Evolutionary conservation across 2,329 filamentous ascomycete genomes (phyloP).

Genomic region (Claviceps quebecensis): DNA sequence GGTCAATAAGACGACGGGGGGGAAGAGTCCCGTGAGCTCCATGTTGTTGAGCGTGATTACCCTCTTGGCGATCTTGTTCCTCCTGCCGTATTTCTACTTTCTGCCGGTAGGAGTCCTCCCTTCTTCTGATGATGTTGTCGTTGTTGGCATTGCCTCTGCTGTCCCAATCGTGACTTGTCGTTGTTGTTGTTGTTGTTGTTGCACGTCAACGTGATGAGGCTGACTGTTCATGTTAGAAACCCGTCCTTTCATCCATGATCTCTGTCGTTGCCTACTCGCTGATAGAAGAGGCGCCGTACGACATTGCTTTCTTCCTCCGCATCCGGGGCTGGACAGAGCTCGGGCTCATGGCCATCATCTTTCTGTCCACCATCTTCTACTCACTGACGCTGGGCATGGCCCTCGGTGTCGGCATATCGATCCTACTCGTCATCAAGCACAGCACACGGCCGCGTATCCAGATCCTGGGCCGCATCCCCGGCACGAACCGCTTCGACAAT

Average conservation of each 20-base stretch:
- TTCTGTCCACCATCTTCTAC: conserved; percentile 86
- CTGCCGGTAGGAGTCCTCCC: conserved; percentile 53
- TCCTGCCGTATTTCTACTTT: conserved; percentile 88
- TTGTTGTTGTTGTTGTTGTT: neutral
- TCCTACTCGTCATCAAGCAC: conserved; percentile 81
- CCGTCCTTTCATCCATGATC: conserved; percentile 85
- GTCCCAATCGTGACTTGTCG: neutral
- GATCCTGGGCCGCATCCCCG: conserved; percentile 80
- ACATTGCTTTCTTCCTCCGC: conserved; percentile 75
- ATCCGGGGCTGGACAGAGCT: conserved; percentile 82
- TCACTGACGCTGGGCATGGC: conserved; percentile 88
- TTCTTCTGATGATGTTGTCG: neutral
- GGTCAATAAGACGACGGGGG: conserved; percentile 84
- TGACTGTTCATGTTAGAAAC: conserved; percentile 50
- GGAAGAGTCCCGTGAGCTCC: conserved; percentile 85
- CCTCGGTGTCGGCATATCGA: conserved; percentile 78
- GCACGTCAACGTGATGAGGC: too few relatives aligned
- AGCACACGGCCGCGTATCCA: conserved; percentile 87
- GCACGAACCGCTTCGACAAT: conserved; percentile 74
- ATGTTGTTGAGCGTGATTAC: conserved; percentile 75
- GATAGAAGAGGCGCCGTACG: conserved; percentile 88
- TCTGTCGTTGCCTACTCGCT: conserved; percentile 89
- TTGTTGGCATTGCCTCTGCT: neutral
- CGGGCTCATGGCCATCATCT: conserved; percentile 77
- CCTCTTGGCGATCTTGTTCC: conserved; percentile 62